These are phyloP conservation scores for Trichoderma parareesei DNA, from an alignment of 495 filamentous ascomycete species.

Conservation along the genomic window DNA sequence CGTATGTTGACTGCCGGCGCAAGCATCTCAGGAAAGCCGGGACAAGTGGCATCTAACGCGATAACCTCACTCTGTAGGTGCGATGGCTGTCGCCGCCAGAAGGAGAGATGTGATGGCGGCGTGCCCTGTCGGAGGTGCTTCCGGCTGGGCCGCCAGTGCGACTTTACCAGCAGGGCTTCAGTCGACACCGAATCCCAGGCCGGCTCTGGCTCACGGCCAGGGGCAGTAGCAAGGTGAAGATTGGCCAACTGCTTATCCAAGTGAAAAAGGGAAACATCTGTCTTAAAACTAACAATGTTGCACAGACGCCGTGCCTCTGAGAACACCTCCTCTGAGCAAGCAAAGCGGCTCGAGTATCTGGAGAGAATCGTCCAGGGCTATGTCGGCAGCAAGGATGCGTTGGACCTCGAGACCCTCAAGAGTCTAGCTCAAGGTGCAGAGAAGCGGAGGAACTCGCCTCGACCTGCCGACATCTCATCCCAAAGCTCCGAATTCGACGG, in stretches of 20 bases:
- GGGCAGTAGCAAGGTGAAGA: neutral
- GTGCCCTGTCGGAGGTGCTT: constrained; percentile 43
- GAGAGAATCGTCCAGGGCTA: constrained; percentile 6
- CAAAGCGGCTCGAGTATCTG: neutral
- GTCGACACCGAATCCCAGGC: constrained; percentile 25
- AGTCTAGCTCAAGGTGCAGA: neutral
- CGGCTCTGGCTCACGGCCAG: neutral
- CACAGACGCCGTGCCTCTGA: neutral
- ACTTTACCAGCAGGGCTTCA: constrained; percentile 34
- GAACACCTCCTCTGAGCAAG: neutral
- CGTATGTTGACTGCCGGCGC: constrained; percentile 3
- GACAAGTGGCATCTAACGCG: neutral
- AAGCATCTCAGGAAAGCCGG: neutral
- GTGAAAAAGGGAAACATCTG: too few relatives aligned
- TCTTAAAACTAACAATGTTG: neutral
- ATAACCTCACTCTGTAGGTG: neutral
- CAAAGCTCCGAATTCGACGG: constrained; percentile 7
- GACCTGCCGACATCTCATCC: neutral
- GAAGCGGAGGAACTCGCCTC: neutral
- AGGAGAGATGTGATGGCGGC: constrained; percentile 39
- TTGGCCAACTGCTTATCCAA: neutral
- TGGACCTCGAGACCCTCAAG: constrained; percentile 2
- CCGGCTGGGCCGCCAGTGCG: constrained; percentile 41
- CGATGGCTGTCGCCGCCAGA: constrained; percentile 13
- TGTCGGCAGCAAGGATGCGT: constrained; percentile 6